Evolutionary conservation across 306 rosid genomes (phyloP), one percentile per base, ranked within the genome.

Genomic region (Neltuma alba): DNA sequence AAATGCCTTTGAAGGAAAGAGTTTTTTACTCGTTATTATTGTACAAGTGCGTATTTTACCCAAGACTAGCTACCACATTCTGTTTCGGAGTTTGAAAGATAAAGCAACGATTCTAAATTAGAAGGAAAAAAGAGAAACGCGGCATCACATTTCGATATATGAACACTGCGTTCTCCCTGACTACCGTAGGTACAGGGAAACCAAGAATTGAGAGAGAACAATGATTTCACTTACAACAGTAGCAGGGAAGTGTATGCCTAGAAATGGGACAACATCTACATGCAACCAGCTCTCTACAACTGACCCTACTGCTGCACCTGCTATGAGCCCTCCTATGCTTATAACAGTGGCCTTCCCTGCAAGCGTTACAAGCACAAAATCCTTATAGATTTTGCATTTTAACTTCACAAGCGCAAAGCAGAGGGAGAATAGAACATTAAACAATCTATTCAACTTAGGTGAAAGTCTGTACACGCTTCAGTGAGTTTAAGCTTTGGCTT

Each of bases 191-290:
- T 87, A 95, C 86, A 95, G 85, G 76, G 99, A 95, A 81, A 91
- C 96, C 86, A 93, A 87, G 82, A 95, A 90, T 83, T 95, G 98
- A 72, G 95, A 95, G 68, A 95, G n/a, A 41, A 95, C 85, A 71
- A 95, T 74, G 82, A 95, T 83, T 89, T 95, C 99, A 65, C 92
- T 87, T 70, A 93, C 90, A 81, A 95, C 91, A 60, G 97, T 92
- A 76, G 98, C 99, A 83, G 99, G 99, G 76, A 96, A 93, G 85
- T 88, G 94, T 76, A 95, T 82, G 79, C 98, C 99, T 67, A 95
- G 90, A 86, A 95, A 91, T 41, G 99, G 99, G 82, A 95, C 97
- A 74, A 95, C 72, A 84, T 95, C 99, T 34, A 95, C 99, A 84
- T 95, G 99, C 86, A 95, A 86, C 98, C 94, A 95, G 86, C 81